Base-by-base conservation (phyloP, 2,329 filamentous ascomycete species). In the Coniosporium tulheliwenetii region DNA sequence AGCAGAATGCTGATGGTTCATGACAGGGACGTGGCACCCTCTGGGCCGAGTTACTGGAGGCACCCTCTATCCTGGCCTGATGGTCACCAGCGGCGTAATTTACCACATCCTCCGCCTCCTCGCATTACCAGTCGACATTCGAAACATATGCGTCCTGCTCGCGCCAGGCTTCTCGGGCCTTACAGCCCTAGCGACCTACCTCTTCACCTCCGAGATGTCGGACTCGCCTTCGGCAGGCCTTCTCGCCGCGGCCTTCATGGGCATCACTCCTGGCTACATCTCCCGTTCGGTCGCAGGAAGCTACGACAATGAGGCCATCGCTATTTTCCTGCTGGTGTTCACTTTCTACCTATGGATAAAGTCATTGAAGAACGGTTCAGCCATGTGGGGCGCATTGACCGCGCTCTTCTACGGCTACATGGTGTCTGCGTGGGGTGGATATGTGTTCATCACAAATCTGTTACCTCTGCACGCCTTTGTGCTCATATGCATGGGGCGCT, bases 301-400 rank as follows among this genome's bases (percentile, higher is more conserved):
- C 62, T 98, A 98, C 67, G 91, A 98, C 64, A 96, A 98, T 69
- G 91, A 98, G 68, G 91, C 91, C 50, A 98, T 98, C 67, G 87
- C 91, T 55, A 98, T 98, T 60, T 98, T 98, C 71, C 71, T 98
- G 52, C 75, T 98, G 30, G 91, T 98, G 49, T 95, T 94, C 62
- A 98, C 91, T 59, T 98, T 98, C 66, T 98, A 79, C 66, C 76
- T 98, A 40, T 98, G 91, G 91, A 94, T 98, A 67, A 96, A 96
- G 73, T 85, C 91, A 14, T 73, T 98, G 51, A 98, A 98, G 71
- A 75, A 86, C 43, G 91, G 91, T 19, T 96, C 91, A 39, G 86
- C 93, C 60, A 83, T 95, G 63, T 98, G 89, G 89, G 89, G 86
- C 52, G 87, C 85, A 32, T 70, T 95, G 47, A 91, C 87, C 52